phyloP scores from a whole-genome alignment of 2,329 filamentous ascomycete genomes.

The Cordyceps sp. region DNA sequence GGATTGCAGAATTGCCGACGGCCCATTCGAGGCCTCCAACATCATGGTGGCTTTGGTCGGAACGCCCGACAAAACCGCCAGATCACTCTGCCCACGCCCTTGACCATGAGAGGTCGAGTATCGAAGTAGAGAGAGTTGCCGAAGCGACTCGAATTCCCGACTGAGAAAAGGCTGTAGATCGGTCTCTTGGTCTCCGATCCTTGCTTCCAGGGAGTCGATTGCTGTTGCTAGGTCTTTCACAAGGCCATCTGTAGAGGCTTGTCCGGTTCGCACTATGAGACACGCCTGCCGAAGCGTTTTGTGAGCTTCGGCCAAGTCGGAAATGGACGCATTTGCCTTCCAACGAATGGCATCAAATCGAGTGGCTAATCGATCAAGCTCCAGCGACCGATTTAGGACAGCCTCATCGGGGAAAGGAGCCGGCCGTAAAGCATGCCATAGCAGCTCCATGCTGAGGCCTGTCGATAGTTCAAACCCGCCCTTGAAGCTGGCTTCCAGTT shows the following conservation, averaged over 20 bases:
- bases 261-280: slow-evolving; percentile 27
- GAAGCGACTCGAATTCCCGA: slow-evolving; percentile 37
- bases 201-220: slow-evolving; percentile 32
- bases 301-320: slow-evolving; percentile 35
- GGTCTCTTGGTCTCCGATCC: slow-evolving; percentile 22
- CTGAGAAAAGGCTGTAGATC: slow-evolving; percentile 32
- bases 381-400: slow-evolving; percentile 27
- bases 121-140: slow-evolving; percentile 32
- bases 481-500: slow-evolving; percentile 41
- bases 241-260: slow-evolving; percentile 25
- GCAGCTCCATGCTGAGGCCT: slow-evolving; percentile 61
- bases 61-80: slow-evolving; percentile 30
- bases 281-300: slow-evolving; percentile 39
- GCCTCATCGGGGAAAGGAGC: slow-evolving; percentile 29
- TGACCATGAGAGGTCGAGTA: slow-evolving; percentile 2
- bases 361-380: slow-evolving; percentile 37
- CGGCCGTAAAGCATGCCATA: slow-evolving; percentile 63
- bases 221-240: slow-evolving; percentile 32
- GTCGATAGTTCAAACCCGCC: slow-evolving; percentile 56
- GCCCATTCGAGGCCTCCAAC: slow-evolving; percentile 15
- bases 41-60: slow-evolving; percentile 17
- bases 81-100: slow-evolving; percentile 13
- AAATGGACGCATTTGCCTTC: slow-evolving; percentile 34
- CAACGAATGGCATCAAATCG: slow-evolving; percentile 46
- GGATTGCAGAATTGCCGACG: slow-evolving; percentile 25